Base-by-base conservation (phyloP, 2,329 filamentous ascomycete genomes). In the Hymenoscyphus fructigenus region DNA sequence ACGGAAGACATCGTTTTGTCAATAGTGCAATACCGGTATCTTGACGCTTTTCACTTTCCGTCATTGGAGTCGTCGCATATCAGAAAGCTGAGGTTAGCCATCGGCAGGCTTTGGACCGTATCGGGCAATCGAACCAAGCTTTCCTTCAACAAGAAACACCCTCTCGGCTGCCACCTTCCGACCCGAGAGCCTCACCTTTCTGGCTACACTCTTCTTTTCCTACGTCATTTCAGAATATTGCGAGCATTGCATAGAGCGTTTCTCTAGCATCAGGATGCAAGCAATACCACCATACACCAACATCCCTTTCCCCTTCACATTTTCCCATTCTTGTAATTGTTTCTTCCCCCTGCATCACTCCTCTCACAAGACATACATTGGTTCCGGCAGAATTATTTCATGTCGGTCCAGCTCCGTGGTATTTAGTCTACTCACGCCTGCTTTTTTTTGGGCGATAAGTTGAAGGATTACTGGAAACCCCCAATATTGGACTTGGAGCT, bases 201-300 rank as follows among this genome's bases (percentile, higher is more conserved):
- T n/a, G 36, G 59, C 59, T 63, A n/a, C 20, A 41, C 36, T 47
- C 20, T 44, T 61, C 20, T 26, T 34, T 64, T 63, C 59, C 63
- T 67, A 66, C 62, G 53, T 69, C 68, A 57, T 66, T 66, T 68
- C 66, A 60, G 64, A 61, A 66, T 60, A 63, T 60, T 57, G 56
- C 58, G 60, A 66, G 66, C 69, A 71, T 69, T 65, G 66, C 67
- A 69, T 65, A 62, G 61, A 53, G 47, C 47, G 47, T 53, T 53
- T 53, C 47, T 53, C 47, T 10, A 28, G 47, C 47, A 53, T 53
- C 47, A 53, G 47, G 47, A 53, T 53, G 47, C 47, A 53, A 12
- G 47, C 20, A 23, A 53, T 23, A 53, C 47, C 47, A 53, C 20
- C 47, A 23, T 26, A 23, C 47, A 53, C 47, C 12, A 53, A 26